Conservation (phyloP, 164 flowering plant species). For the Dillenia suffruticosa region DNA sequence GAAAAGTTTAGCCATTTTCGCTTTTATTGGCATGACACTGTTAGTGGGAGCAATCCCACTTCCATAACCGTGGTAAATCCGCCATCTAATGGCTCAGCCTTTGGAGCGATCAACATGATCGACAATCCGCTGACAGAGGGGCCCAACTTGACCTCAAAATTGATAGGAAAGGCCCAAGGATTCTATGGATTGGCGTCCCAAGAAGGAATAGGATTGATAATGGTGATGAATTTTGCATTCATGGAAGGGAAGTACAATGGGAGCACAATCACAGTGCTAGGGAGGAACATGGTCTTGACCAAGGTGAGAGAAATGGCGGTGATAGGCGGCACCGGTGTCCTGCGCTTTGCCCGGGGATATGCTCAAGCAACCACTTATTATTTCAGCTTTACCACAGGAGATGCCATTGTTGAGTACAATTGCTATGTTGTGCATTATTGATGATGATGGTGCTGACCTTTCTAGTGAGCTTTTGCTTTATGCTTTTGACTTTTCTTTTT, state of each 20-base stretch:
- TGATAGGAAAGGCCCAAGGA: conserved; percentile 31
- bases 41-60: conserved; percentile 19
- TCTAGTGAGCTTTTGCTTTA: too few relatives aligned
- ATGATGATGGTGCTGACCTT: background rate
- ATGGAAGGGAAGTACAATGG: conserved; percentile 26
- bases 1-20: conserved; percentile 19
- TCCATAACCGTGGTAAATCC: conserved; percentile 12
- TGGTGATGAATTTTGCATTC: conserved; percentile 25
- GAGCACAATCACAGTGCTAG: conserved; percentile 25
- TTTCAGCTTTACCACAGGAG: conserved; percentile 2
- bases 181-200: conserved; percentile 22
- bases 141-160: conserved; percentile 19
- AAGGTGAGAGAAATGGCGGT: conserved; percentile 29
- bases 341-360: conserved; percentile 25
- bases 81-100: conserved; percentile 8
- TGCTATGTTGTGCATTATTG: conserved; percentile 19
- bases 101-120: conserved; percentile 21
- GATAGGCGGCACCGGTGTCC: conserved; percentile 24
- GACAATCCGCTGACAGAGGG: conserved; percentile 29
- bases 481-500: too few relatives aligned
- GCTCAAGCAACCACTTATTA: conserved; percentile 9
- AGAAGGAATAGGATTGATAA: conserved; percentile 14
- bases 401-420: conserved; percentile 16
- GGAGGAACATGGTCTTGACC: conserved; percentile 16
- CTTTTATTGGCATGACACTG: conserved; percentile 22